Evolutionary conservation across 2,329 filamentous ascomycete species (phyloP), one percentile per base, ranked within the genome.

Genomic region (Biscogniauxia marginata): DNA sequence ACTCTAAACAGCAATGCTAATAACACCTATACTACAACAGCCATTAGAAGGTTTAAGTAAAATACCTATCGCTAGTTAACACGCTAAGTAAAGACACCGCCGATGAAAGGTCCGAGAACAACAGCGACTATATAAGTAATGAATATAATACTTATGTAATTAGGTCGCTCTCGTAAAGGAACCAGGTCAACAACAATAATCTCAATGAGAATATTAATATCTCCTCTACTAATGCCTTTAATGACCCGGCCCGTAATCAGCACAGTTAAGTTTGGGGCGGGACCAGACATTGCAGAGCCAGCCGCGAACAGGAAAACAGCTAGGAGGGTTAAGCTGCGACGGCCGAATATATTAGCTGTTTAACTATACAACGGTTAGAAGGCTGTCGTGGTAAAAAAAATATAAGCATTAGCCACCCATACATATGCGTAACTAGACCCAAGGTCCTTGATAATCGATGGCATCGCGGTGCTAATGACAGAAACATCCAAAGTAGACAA

Each of bases 281-380:
- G 30, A 11, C 30, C 30, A 34, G 30, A 34, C 16, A 34, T 13
- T 8, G 30, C 30, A 13, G 30, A 34, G 8, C 30, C 30, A 13
- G 16, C 30, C 4, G 30, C 30, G 30, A 34, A 34, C 9, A 34
- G 16, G 8, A 34, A 34, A 13, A 34, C 30, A 34, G 30, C 30
- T 11, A 34, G 30, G 30, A 34, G 11, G 30, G 30, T 34, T 11
- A 34, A 11, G 30, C 30, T 13, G 9, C 30, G 30, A 8, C 30
- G 30, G 61, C 30, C 30, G 56, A 75, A 81, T 13, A 80, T 70
- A 52, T 79, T 71, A 2, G 73, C 68, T 0, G 77, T 52, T 59
- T 80, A 77, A 2, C 76, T 76, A 49, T 73, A 75, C 0, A 78
- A 53, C 0, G 78, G 78, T 53, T 76, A 75, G 18, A 78, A 69